Base-by-base conservation (phyloP, 495 filamentous ascomycete genomes). In the Melanomma pulvis-pyrius region DNA sequence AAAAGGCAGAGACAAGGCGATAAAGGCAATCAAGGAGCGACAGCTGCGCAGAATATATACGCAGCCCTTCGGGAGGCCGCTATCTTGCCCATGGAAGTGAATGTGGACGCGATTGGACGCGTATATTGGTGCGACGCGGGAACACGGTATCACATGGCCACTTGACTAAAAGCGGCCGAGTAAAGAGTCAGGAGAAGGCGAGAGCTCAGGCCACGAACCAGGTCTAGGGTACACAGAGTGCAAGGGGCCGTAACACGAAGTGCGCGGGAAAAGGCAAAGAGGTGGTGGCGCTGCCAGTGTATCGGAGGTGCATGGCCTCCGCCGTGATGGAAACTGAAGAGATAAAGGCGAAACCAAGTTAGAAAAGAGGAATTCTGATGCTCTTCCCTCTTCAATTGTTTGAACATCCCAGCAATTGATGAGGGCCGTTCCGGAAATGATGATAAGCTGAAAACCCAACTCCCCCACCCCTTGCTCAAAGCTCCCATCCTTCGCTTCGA, bases 241-340 rank as follows among this genome's bases (percentile, higher is more conserved):
- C 57, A 67, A 62, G 65, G 65, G 65, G 59, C 65, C 63, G 65
- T 47, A 32, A 68, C 59, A 68, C 65, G 28, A 61, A 51, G 39
- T n/a, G 39, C 34, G 24, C 28, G 63, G 39, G 22, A 66, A 44
- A 58, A 53, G 25, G 9, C 30, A 53, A 52, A 59, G 59, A 19
- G 44, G 51, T 56, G 25, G 29, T 56, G 49, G 65, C 58, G 50
- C 59, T 57, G 65, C n/a, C 59, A 30, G 21, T 54, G 50, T 36
- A 19, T 46, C 25, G 32, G 25, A 19, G 19, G 8, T 21, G 2
- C 26, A 26, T 48, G 30, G 47, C 8, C 28, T 13, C 34, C 22
- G 34, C 22, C 19, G 25, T 5, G 32, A 1, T 11, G 51, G 32
- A 34, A 59, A 58, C 28, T 26, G 24, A 52, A 47, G 29, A 39